Evolutionary conservation across 352 stramenopile genomes (phyloP), one percentile per base, ranked within the genome.

Genomic region (Phytophthora tubulina): DNA sequence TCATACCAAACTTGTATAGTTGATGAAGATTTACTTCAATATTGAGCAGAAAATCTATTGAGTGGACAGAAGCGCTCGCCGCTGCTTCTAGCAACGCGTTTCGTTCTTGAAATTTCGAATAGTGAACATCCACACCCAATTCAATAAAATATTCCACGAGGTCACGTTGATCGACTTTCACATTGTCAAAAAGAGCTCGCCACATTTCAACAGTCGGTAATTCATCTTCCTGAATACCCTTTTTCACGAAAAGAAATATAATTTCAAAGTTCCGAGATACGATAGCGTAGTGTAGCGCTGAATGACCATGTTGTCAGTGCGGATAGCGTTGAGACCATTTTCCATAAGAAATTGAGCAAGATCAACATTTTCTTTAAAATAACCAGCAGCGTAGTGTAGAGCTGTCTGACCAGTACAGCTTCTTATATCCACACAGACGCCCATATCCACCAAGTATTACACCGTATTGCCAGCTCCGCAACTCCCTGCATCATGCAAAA

Each of bases 301-400:
- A 48, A 14, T 15, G 32, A 2, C 42, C 1, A 4, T 14, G 3
- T 33, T 56, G 30, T 64, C 63, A 0, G 17, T 6, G 31, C 36
- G 21, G 45, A n/a, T 38, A 4, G 9, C 8, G 2, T 52, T 5
- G 17, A 63, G 15, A 27, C 52, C 63, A 1, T 33, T 53, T 2
- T 65, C 31, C 11, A 71, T 3, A 3, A 70, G 63, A 41, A 55
- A 64, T 2, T 32, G 52, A 2, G 59, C 36, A 7, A 64, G 14
- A 0, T 17, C 6, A 1, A 70, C 13, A 13, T 57, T 33, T 15
- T 46, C 36, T 14, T 31, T 4, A 9, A 11, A 8, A 35, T 35
- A 10, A 44, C n/a, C 7, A 7, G 41, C 54, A 8, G 54, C 63
- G 35, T 15, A 49, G 38, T 49, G 53, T 36, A 60, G 27, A 21